Conservation (phyloP, 2,329 filamentous ascomycete species). For the Pleurostoma richardsiae region DNA sequence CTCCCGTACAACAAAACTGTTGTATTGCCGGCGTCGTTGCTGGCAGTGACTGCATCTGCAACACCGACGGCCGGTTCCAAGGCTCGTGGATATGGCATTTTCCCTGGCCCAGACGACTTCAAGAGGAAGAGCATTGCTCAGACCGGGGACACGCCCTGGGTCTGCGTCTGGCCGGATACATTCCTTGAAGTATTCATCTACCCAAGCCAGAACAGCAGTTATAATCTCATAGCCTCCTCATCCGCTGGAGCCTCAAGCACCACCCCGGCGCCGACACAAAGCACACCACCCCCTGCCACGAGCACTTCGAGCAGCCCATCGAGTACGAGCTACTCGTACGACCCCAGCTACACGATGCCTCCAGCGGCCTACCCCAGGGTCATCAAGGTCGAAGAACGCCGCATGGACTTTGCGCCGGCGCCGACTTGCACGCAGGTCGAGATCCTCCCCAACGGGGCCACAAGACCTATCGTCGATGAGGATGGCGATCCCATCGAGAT, state of each 20-base stretch:
- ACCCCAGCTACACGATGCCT: conserved; percentile 9
- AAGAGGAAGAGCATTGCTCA: conserved; percentile 32
- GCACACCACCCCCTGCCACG: conserved; percentile 4
- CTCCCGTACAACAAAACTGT: conserved; percentile 52
- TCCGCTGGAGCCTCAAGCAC: conserved; percentile 8
- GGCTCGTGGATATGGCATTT: conserved; percentile 4
- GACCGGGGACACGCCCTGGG: conserved; percentile 49
- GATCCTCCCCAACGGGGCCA: conserved; percentile 32
- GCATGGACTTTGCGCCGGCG: conserved; percentile 26
- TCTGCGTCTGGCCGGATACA: conserved; percentile 54
- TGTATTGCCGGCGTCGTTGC: conserved; percentile 38
- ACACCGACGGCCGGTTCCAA: conserved; percentile 1
- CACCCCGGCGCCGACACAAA: conserved; percentile 6
- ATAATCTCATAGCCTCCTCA: conserved; percentile 8
- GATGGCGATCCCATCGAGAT: conserved; percentile 36
- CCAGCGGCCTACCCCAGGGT: conserved; percentile 42
- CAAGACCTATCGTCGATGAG: conserved; percentile 25
- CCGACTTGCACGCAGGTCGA: conserved; percentile 45
- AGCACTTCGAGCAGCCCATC: conserved; percentile 9
- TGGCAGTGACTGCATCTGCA: conserved; percentile 17
- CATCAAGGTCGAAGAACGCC: conserved; percentile 51
- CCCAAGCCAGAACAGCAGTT: conserved; percentile 43
- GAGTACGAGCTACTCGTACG: conserved; percentile 8
- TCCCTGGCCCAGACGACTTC: conserved; percentile 17
- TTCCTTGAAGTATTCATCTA: conserved; percentile 54